Percentiles rank a stretch among this genome's conserved stretches.
phyloP scores from a whole-genome alignment of 2,329 filamentous ascomycete genomes.

The Diaporthe aspalathi region DNA sequence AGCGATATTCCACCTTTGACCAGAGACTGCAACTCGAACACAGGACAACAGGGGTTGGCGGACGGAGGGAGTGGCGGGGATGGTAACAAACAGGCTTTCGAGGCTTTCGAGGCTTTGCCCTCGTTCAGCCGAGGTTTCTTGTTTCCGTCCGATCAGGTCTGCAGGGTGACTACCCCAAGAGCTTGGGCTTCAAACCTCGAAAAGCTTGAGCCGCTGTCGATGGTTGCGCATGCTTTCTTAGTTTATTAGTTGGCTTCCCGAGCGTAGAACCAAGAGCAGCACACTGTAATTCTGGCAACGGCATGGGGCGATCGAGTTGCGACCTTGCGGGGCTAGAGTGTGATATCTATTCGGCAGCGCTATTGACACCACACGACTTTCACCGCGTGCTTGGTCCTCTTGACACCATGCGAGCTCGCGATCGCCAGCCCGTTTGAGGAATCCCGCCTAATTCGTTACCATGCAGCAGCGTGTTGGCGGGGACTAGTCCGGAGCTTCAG shows the following conservation, averaged over 20 bases:
- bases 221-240: not conserved
- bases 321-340: not conserved
- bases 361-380: not conserved
- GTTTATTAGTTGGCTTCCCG: not conserved
- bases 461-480: not conserved
- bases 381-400: not conserved
- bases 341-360: conserved; percentile 11
- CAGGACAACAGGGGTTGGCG: not conserved
- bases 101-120: not conserved
- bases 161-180: not conserved
- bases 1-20: conserved; percentile 1
- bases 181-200: conserved; percentile 22
- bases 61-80: not conserved
- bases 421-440: not conserved
- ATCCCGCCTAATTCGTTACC: too few relatives aligned
- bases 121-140: not conserved
- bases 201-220: conserved; percentile 15
- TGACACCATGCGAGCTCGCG: not conserved
- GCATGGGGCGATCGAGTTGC: not conserved
- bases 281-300: not conserved
- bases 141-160: conserved; percentile 18
- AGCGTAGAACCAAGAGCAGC: not conserved
- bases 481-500: not conserved
- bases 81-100: conserved; percentile 5
- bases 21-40: conserved; percentile 3